Conservation (phyloP, 2,329 filamentous ascomycete species). For the Nannizzia gypsea region DNA sequence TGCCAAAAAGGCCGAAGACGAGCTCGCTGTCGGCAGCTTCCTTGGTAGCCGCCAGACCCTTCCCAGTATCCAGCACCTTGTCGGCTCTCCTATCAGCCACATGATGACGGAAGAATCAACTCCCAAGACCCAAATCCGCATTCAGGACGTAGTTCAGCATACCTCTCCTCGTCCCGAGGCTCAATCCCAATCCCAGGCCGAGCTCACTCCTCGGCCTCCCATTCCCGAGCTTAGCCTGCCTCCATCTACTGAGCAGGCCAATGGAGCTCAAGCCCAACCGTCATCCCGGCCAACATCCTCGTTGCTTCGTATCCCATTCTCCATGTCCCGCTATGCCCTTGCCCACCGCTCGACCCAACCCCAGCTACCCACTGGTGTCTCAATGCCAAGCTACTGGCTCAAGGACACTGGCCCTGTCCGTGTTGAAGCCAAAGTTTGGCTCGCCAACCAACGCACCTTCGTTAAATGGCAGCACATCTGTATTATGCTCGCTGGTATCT, state of each 20-base stretch:
- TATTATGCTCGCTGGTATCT: slow-evolving; percentile 72
- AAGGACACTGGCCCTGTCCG: slow-evolving; percentile 87
- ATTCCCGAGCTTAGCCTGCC: slow-evolving; percentile 3
- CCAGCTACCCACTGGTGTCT: slow-evolving; percentile 72
- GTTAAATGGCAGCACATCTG: slow-evolving; percentile 98
- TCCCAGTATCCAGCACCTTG: slow-evolving; percentile 18
- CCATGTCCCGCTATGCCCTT: slow-evolving; percentile 62
- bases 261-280: slow-evolving; percentile 12
- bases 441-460: slow-evolving; percentile 95
- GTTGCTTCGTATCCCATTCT: slow-evolving; percentile 62
- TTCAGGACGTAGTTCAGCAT: neutral
- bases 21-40: slow-evolving; percentile 79
- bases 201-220: neutral
- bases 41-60: slow-evolving; percentile 44
- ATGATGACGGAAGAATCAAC: slow-evolving; percentile 20
- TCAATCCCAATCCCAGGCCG: slow-evolving; percentile 7
- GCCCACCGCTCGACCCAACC: slow-evolving; percentile 31
- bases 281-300: slow-evolving; percentile 38
- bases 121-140: slow-evolving; percentile 6
- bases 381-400: slow-evolving; percentile 73
- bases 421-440: slow-evolving; percentile 96
- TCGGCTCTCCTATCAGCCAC: slow-evolving; percentile 26
- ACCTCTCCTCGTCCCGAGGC: slow-evolving; percentile 7
- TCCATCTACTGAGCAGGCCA: slow-evolving; percentile 8
- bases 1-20: slow-evolving; percentile 70